Base-by-base conservation (phyloP, 768 basidiomycete genomes). In the Boletellus ananas region DNA sequence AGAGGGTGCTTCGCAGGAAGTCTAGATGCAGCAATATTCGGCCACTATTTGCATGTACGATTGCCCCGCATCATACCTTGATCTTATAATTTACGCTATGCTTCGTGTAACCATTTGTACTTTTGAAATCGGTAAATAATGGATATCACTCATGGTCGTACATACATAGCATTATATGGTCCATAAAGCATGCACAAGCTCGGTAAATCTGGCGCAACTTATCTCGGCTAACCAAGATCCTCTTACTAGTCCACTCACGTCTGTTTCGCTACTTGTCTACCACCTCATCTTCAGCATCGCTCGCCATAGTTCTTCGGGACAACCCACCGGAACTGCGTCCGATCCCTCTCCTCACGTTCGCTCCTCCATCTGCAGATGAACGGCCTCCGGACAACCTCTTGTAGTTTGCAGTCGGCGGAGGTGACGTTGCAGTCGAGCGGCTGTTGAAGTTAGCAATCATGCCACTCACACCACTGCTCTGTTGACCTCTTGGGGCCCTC, bases 231-330 rank as follows among this genome's bases (percentile, higher is more conserved):
- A 11, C 9, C 4, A n/a, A 46, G 25, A 37, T 18, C 34, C 41
- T 43, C 25, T 25, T 7, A n/a, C n/a, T n/a, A 29, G 16, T 39
- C 41, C 27, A 37, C 16, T 38, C 20, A 11, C 44, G 21, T 23
- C 50, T 12, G 6, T 8, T 48, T 34, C n/a, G 16, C 50, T 42
- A 60, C 52, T 68, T 68, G 4, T 68, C 68, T 49, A 85, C 73
- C 50, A 86, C 71, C 56, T 85, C 80, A 54, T 90, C 89, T 63
- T 91, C 89, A 33, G 87, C 87, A 61, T 90, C 88, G 61, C 85
- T 87, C 36, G 84, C 86, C 84, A 87, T 85, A 43, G 87, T 89
- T 65, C 87, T 78, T 61, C 87, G 78, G 46, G 86, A 83, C 47
- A 84, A 75, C 27, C 77, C 74, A 34, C 76, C 72, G 27, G 72